Evolutionary conservation across 768 basidiomycete genomes (phyloP), one percentile per base, ranked within the genome.

Genomic region (Tricholoma sp.): DNA sequence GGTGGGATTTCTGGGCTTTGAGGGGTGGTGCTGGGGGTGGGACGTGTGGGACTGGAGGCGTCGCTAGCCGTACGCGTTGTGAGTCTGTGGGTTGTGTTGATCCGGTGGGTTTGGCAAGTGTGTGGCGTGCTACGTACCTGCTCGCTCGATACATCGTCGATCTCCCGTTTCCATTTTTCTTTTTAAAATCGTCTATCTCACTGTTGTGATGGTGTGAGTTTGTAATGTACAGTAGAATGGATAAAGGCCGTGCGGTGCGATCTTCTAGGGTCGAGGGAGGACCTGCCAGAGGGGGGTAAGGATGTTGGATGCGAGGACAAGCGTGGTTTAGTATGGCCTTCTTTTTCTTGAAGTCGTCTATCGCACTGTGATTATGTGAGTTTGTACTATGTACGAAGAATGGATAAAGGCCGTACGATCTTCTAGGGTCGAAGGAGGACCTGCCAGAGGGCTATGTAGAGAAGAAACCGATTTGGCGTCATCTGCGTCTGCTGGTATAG

Each of bases 141-240:
- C 64, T 91, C 89, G 32, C 74, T 69, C 60, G 91, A 89, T 61
- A 86, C 88, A n/a, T 84, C 84, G 36, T 81, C 83, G 9, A 79
- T 75, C 37, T 89, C 89, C 55, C 87, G 81, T 78, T 88, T 90
- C 70, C 90, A 87, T 66, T 91, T 92, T 88, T 89, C 72, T 82
- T 88, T 75, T 85, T 88, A 29, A 75, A 58, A 50, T 88, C 87
- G 12, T 84, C 80, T 10, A 69, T 64, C 31, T 66, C 62, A 41
- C 70, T 70, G 57, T 50, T n/a, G n/a, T n/a, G n/a, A n/a, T n/a
- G n/a, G n/a, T n/a, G n/a, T n/a, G n/a, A n/a, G n/a, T n/a, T n/a
- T n/a, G n/a, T n/a, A n/a, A n/a, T n/a, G n/a, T n/a, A n/a, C n/a
- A n/a, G 42, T 4, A n/a, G n/a, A n/a, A 59, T 51, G 33, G 7